A percentile compares a stretch with the other conserved stretches of the same genome.
phyloP scores from a whole-genome alignment of 148 eudicot species.

The Rhododendron molle region DNA sequence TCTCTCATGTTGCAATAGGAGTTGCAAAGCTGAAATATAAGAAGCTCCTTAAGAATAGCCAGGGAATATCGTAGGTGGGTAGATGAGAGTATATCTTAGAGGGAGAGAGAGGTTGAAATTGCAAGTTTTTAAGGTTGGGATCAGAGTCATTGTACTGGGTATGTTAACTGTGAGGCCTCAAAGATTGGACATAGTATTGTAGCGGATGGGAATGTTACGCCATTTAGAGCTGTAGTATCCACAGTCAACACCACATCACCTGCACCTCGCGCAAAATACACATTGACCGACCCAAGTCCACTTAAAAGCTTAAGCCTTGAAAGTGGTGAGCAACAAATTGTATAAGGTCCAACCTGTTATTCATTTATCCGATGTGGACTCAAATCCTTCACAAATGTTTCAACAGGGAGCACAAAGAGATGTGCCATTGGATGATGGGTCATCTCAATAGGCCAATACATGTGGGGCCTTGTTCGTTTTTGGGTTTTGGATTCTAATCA shows the following conservation, averaged over 20 bases:
- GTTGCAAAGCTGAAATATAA: too few species aligned
- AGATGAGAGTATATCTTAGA: background rate
- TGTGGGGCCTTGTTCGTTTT: background rate
- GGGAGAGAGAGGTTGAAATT: background rate
- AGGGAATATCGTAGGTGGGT: too few species aligned
- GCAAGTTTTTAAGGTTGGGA: background rate
- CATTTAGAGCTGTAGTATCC: background rate
- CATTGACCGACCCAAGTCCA: background rate
- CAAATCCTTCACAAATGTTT: background rate
- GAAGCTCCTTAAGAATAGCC: too few species aligned
- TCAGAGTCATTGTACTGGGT: background rate
- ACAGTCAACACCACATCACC: background rate
- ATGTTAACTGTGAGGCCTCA: background rate
- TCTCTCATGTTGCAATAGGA: too few species aligned
- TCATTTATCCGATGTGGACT: background rate
- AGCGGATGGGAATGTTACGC: background rate
- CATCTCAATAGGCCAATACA: background rate
- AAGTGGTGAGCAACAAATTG: background rate
- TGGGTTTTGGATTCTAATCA: too few species aligned
- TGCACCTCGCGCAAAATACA: background rate
- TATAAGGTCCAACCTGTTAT: background rate
- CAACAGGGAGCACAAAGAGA: background rate
- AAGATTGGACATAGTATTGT: background rate
- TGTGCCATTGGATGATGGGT: background rate
- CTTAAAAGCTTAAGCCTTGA: background rate